Conservation (phyloP, 345 rosid genomes). For the Populus euphratica region DNA sequence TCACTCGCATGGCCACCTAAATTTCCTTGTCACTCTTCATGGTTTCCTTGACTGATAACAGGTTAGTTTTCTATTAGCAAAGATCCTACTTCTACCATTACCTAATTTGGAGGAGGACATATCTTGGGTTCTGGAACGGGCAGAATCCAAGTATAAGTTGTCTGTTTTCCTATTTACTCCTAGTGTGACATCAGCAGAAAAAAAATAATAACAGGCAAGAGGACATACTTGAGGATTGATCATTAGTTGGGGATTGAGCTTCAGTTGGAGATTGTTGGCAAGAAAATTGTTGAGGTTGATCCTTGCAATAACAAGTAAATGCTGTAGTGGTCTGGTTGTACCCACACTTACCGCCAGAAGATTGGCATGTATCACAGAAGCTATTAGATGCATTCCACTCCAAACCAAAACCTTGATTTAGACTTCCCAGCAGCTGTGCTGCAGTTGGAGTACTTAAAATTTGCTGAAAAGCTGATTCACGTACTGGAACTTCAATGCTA, state of each 20-base stretch:
- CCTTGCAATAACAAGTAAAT: slow-evolving; percentile 28
- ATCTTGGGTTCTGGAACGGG: not conserved
- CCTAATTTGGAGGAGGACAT: too few species aligned
- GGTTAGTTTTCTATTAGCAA: too few species aligned
- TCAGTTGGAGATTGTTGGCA: too few species aligned
- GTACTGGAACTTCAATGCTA: slow-evolving; percentile 18
- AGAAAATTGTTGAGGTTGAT: not conserved
- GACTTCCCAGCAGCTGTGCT: slow-evolving; percentile 5
- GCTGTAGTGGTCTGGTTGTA: not conserved
- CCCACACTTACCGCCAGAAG: slow-evolving; percentile 35
- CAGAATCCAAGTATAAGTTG: too few species aligned
- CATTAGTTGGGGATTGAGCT: not conserved
- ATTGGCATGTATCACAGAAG: slow-evolving; percentile 9
- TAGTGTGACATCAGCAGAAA: too few species aligned
- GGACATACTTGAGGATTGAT: not conserved
- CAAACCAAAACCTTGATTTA: slow-evolving; percentile 28
- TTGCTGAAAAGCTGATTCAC: not conserved
- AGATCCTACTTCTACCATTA: too few species aligned
- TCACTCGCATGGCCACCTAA: too few species aligned
- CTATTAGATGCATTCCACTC: slow-evolving; percentile 10
- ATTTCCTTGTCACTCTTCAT: too few species aligned
- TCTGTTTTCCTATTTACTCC: too few species aligned
- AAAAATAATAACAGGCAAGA: not conserved
- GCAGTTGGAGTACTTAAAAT: rapidly evolving
- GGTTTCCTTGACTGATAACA: too few species aligned